phyloP scores from a whole-genome alignment of 371 early-diverging fungal species.

The Batrachochytrium dendrobatidis region DNA sequence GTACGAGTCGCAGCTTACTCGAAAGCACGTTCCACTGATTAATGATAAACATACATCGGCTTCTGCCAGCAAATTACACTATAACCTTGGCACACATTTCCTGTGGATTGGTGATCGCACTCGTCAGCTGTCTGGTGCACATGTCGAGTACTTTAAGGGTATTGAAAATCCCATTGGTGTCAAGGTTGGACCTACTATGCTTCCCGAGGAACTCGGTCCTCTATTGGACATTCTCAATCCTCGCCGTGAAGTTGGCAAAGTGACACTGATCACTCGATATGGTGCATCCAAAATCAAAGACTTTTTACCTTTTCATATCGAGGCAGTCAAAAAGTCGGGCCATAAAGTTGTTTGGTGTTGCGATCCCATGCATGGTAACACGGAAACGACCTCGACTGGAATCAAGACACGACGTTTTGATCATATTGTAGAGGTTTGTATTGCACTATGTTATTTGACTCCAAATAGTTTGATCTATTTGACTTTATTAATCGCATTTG shows the following conservation, averaged over 20 bases:
- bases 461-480: background rate
- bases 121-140: slow-evolving; percentile 88
- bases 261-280: slow-evolving; percentile 92
- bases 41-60: background rate
- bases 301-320: slow-evolving; percentile 78
- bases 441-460: background rate
- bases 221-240: slow-evolving; percentile 83
- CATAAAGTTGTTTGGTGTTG: slow-evolving; percentile 86
- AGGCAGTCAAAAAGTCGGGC: slow-evolving; percentile 69
- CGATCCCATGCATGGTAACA: slow-evolving; percentile 98
- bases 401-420: slow-evolving; percentile 87
- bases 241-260: slow-evolving; percentile 64
- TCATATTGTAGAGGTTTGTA: slow-evolving; percentile 49
- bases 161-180: slow-evolving; percentile 93
- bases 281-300: slow-evolving; percentile 75
- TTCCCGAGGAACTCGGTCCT: slow-evolving; percentile 70
- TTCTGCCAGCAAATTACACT: slow-evolving; percentile 33
- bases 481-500: background rate
- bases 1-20: slow-evolving; percentile 81
- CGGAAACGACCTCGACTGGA: slow-evolving; percentile 68
- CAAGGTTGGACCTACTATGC: slow-evolving; percentile 90
- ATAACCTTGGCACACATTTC: slow-evolving; percentile 83
- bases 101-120: slow-evolving; percentile 98
- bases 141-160: slow-evolving; percentile 93
- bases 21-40: slow-evolving; percentile 18